Conservation (phyloP, 495 filamentous ascomycete genomes). For the Aspergillus wentii region DNA sequence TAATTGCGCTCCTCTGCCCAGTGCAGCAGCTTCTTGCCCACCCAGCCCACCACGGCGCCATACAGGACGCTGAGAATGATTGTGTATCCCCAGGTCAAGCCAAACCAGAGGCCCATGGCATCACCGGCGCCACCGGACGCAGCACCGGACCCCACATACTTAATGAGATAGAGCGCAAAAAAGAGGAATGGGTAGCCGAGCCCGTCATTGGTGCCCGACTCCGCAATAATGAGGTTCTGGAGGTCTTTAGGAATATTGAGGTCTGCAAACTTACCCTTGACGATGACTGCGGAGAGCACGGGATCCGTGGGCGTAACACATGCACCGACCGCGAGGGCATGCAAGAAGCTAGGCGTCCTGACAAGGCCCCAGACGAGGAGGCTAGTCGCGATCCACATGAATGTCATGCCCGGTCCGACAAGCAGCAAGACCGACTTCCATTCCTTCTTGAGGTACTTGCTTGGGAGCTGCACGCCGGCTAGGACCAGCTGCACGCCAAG, state of each 20-base stretch:
- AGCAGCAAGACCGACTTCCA: slow-evolving; percentile 74
- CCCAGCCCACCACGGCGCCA: slow-evolving; percentile 70
- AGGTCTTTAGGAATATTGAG: slow-evolving; percentile 80
- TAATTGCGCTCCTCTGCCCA: slow-evolving; percentile 79
- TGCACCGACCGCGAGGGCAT: slow-evolving; percentile 72
- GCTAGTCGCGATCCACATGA: slow-evolving; percentile 81
- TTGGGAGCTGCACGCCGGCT: slow-evolving; percentile 87
- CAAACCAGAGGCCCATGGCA: slow-evolving; percentile 80
- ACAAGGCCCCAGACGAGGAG: slow-evolving; percentile 76
- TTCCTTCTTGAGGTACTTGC: slow-evolving; percentile 73
- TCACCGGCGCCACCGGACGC: slow-evolving; percentile 54
- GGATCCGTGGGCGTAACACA: slow-evolving; percentile 93
- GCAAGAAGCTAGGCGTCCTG: slow-evolving; percentile 66
- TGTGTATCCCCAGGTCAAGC: slow-evolving; percentile 80
- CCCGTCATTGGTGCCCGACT: slow-evolving; percentile 89
- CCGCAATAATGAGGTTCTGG: slow-evolving; percentile 83
- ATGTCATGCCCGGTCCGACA: slow-evolving; percentile 79
- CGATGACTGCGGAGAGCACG: slow-evolving; percentile 80
- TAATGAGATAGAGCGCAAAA: slow-evolving; percentile 76
- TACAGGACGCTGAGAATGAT: slow-evolving; percentile 77
- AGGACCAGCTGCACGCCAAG: slow-evolving; percentile 88
- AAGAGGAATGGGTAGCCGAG: slow-evolving; percentile 92
- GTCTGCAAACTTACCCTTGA: slow-evolving; percentile 92
- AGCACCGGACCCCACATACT: slow-evolving; percentile 61
- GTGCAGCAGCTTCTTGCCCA: slow-evolving; percentile 75